A percentile compares a stretch with the other conserved stretches of the same genome.
Conservation (phyloP, 345 rosid species). For the Aurinia saxatilis region DNA sequence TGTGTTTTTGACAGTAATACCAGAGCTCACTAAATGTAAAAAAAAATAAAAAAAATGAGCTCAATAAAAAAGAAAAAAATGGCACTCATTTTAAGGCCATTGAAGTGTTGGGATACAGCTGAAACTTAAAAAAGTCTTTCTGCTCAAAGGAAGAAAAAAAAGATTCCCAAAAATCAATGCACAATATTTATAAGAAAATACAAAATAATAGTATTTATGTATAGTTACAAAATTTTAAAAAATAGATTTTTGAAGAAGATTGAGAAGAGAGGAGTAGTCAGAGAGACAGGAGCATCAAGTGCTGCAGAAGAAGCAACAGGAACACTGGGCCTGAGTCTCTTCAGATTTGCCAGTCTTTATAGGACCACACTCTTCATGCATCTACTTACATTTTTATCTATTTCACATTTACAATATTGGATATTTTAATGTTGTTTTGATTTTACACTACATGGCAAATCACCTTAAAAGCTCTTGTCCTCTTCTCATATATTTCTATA, state of each 20-base stretch:
- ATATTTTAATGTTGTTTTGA: conserved; percentile 32
- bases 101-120: conserved; percentile 30
- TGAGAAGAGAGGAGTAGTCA: conserved; percentile 25
- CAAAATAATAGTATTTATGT: neutral
- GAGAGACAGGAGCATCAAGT: conserved; percentile 38
- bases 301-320: conserved; percentile 39
- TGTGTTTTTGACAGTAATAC: conserved; percentile 6
- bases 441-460: conserved; percentile 33
- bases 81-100: conserved; percentile 35
- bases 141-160: neutral
- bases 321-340: conserved; percentile 30
- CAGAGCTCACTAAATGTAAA: conserved; percentile 10
- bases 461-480: conserved; percentile 34
- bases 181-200: neutral
- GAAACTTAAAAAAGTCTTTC: conserved; percentile 15
- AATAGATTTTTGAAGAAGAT: neutral
- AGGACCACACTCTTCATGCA: conserved; percentile 26
- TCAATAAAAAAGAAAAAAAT: conserved; percentile 2
- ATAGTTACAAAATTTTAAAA: neutral
- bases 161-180: conserved; percentile 14
- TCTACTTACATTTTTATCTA: conserved; percentile 5
- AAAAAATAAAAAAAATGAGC: neutral
- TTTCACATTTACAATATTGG: conserved; percentile 31
- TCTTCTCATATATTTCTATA: neutral
- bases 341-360: conserved; percentile 32